Conservation (phyloP, 225 moss, liverwort and hornwort genomes). For the Ulota crispa region DNA sequence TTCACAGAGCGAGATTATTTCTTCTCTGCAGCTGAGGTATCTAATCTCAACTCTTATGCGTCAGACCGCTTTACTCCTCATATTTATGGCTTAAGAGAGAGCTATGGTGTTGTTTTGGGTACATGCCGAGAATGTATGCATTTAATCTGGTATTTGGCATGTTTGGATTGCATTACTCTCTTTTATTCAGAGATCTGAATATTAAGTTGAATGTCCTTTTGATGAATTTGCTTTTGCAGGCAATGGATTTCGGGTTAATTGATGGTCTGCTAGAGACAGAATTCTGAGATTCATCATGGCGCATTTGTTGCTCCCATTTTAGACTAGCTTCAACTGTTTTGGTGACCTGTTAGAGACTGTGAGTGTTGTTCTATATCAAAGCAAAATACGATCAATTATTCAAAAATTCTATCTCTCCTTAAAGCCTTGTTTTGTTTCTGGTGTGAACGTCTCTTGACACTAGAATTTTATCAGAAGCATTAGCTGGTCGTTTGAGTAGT, state of each 20-base stretch:
- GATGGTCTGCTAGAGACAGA: constrained; percentile 86
- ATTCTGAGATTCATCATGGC: constrained; percentile 44
- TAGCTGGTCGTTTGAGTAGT: background rate
- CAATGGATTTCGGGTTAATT: constrained; percentile 86
- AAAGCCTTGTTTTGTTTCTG: background rate
- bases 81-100: background rate
- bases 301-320: background rate
- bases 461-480: background rate
- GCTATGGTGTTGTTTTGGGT: background rate
- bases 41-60: background rate
- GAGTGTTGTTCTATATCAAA: background rate
- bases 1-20: constrained; percentile 84
- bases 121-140: background rate
- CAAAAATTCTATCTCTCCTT: background rate
- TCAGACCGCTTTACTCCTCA: background rate
- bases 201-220: background rate
- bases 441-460: background rate
- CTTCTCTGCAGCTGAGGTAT: constrained; percentile 80
- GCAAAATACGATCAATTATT: background rate
- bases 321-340: background rate
- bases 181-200: background rate
- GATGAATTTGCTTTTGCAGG: constrained; percentile 47
- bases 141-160: background rate
- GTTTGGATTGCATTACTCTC: background rate
- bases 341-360: background rate